These are phyloP conservation scores for Penicillium ochrochloron DNA, from an alignment of 495 filamentous ascomycete genomes.

Conservation along the genomic window DNA sequence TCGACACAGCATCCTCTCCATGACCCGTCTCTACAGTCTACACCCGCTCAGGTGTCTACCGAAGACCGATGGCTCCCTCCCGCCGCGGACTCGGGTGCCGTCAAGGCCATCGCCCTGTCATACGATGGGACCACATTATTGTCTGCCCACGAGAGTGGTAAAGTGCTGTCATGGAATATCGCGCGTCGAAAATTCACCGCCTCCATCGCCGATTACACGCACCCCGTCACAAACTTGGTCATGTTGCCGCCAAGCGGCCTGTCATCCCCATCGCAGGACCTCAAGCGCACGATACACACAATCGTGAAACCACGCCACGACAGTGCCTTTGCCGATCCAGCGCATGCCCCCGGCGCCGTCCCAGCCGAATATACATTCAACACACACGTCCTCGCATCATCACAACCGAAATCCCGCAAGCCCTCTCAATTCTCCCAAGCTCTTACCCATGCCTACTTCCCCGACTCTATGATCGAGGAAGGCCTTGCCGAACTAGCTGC, in stretches of 20 bases:
- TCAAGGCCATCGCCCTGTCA: constrained; percentile 66
- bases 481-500: constrained; percentile 57
- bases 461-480: constrained; percentile 57
- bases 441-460: constrained; percentile 58
- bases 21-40: constrained; percentile 56
- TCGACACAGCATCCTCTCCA: constrained; percentile 56
- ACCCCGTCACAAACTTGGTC: constrained; percentile 77
- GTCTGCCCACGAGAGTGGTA: constrained; percentile 80
- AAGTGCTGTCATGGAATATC: constrained; percentile 80
- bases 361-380: constrained; percentile 71
- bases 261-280: constrained; percentile 35
- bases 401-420: constrained; percentile 17
- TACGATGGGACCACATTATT: constrained; percentile 83
- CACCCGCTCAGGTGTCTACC: constrained; percentile 60
- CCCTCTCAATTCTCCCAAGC: constrained; percentile 51
- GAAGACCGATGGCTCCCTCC: constrained; percentile 65
- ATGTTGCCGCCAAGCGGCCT: constrained; percentile 70
- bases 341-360: constrained; percentile 52
- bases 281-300: constrained; percentile 57
- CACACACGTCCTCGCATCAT: constrained; percentile 58
- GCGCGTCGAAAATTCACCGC: constrained; percentile 64
- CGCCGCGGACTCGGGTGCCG: constrained; percentile 62
- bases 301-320: constrained; percentile 75
- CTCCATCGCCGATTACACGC: constrained; percentile 68
- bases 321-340: constrained; percentile 44